Evolutionary conservation across 495 filamentous ascomycete species (phyloP), one percentile per base, ranked within the genome.

Genomic region (Penicillium steckii): DNA sequence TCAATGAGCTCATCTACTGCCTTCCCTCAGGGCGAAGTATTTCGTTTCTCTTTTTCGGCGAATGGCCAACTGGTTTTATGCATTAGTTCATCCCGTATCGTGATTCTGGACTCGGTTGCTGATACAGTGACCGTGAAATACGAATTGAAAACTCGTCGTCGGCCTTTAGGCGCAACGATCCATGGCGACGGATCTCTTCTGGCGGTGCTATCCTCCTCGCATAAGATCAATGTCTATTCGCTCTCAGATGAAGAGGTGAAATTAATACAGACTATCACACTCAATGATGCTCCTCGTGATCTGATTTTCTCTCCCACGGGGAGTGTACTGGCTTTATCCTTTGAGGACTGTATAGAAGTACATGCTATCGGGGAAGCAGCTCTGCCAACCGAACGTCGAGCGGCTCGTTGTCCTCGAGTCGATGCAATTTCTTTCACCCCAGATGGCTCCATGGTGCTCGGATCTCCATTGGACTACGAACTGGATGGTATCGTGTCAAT

Each of bases 261-360:
- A 44, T 80, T 86, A 53, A 76, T 84, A 1, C 85, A 84, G 54
- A 80, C 81, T n/a, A 75, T 95, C 26, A 79, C 85, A 6, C 68
- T 94, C 42, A 87, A 95, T 58, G 82, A 93, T 71, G 74, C 79
- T 48, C 88, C 90, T 55, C 80, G 87, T 51, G 82, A 87, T 33
- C 85, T 96, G 53, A 83, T 85, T 7, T 73, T 96, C 21, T 91
- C 90, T 1, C 91, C 91, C 1, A 86, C 84, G 43, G 91, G 90
- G 18, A 79, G 83, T 37, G 88, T 95, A 17, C 74, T 96, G 51
- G 91, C 90, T 19, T 85, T 90, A n/a, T 90, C 89, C 9, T 95
- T 89, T 71, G 83, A 89, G 57, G 87, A 88, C 25, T 88, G 87
- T 12, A 91, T 96, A 52, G 91, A 96, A 60, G 88, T 96, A 1